Percentiles rank a stretch among this genome's conserved stretches.
Conservation (phyloP, 23 red algal species). For the Pyropia haitanensis region DNA sequence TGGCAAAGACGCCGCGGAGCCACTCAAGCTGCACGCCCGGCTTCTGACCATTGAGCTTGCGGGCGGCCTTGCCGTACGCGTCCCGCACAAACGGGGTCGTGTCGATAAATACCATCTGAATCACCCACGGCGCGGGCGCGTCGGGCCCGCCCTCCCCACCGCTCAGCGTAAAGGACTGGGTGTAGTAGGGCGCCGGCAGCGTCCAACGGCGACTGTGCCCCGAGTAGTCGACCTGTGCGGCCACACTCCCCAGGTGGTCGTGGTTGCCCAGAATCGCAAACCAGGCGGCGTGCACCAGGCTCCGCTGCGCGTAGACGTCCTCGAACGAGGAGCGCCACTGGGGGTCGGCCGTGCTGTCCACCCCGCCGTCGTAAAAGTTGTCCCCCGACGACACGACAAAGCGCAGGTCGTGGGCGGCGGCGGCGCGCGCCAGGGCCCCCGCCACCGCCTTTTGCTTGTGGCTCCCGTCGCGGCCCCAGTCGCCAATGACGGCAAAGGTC, state of each 20-base stretch:
- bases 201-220: constrained; percentile 27
- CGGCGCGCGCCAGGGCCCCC: constrained; percentile 13
- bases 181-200: constrained; percentile 44
- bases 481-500: constrained; percentile 41
- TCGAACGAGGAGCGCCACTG: constrained; percentile 55
- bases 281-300: constrained; percentile 24
- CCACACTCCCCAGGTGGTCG: constrained; percentile 38
- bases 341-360: constrained; percentile 8
- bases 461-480: constrained; percentile 60
- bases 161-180: neutral
- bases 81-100: constrained; percentile 45
- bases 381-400: constrained; percentile 45
- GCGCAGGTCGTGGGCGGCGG: neutral
- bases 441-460: constrained; percentile 41
- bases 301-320: constrained; percentile 19
- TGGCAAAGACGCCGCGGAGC: constrained; percentile 8
- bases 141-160: neutral
- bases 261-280: constrained; percentile 53
- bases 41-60: neutral
- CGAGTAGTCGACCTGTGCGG: constrained; percentile 50
- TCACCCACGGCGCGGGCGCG: constrained; percentile 2
- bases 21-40: constrained; percentile 29
- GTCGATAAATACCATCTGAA: constrained; percentile 35
- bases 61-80: constrained; percentile 21
- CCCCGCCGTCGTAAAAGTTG: constrained; percentile 65